phyloP scores from a whole-genome alignment of 2,329 filamentous ascomycete genomes.

The Chaetomiaceae sp. region DNA sequence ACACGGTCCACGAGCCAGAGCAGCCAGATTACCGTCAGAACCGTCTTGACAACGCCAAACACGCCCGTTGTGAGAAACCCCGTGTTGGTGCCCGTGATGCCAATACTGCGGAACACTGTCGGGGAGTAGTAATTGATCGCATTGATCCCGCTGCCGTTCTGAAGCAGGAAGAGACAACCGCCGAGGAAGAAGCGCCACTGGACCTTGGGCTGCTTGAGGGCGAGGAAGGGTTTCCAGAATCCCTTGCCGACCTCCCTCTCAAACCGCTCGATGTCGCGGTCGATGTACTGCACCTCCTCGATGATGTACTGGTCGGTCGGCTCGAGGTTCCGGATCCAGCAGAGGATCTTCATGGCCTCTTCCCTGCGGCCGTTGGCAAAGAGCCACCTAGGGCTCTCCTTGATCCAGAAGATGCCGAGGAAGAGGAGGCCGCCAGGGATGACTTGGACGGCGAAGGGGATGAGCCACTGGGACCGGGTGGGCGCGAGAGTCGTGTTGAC shows the following conservation, averaged over 20 bases:
- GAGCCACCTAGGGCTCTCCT: conserved; percentile 66
- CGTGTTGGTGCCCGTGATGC: conserved; percentile 42
- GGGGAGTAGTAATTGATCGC: conserved; percentile 74
- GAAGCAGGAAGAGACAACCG: conserved; percentile 70
- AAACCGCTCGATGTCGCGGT: conserved; percentile 64
- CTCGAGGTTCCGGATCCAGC: conserved; percentile 60
- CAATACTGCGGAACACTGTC: conserved; percentile 58
- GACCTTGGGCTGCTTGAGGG: conserved; percentile 52
- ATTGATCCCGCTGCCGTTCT: conserved; percentile 74
- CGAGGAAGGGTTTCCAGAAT: conserved; percentile 69
- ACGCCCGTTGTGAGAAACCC: conserved; percentile 63
- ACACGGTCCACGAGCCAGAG: conserved; percentile 62
- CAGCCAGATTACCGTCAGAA: conserved; percentile 64
- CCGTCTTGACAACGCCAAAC: conserved; percentile 72
- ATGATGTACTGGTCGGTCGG: conserved; percentile 60
- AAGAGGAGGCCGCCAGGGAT: conserved; percentile 62
- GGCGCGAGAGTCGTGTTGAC: conserved; percentile 48
- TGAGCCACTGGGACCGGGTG: conserved; percentile 54
- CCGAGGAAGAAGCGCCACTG: conserved; percentile 71
- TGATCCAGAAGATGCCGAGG: conserved; percentile 54
- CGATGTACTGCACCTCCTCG: conserved; percentile 68
- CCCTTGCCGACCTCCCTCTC: conserved; percentile 59
- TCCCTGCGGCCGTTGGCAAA: conserved; percentile 59
- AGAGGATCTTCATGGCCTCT: conserved; percentile 53
- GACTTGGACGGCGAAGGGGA: conserved; percentile 63